Base-by-base conservation (phyloP, 192 early-diverging fungal species). In the Martensiomyces pterosporus region DNA sequence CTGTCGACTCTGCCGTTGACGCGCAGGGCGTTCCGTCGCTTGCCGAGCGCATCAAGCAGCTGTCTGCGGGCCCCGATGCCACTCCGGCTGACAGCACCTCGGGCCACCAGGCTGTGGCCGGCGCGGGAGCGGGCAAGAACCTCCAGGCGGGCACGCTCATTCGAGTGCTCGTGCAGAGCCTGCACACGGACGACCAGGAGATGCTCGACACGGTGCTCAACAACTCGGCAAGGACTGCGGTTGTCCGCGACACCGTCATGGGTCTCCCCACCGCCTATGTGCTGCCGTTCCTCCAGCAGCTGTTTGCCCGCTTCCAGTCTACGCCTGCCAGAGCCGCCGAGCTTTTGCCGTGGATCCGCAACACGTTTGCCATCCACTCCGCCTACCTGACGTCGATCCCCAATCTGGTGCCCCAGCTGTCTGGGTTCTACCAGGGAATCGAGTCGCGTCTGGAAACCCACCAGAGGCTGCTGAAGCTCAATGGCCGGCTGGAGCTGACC, bases 211-310 rank as follows among this genome's bases (percentile, higher is more conserved):
- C 59, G 0, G 71, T 75, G 4, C 37, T 75, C 53, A 35, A 35
- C 37, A 75, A 67, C 55, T 46, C 58, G 1, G 18, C 64, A 5
- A 45, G 71, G 2, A 13, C 64, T 14, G 55, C 44, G 9, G 41
- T 75, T 1, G 64, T 75, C 13, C 59, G 64, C n/a, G 71, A 67
- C 59, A 75, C 71, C 0, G 45, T 67, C 1, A 42, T 67, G 13
- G 40, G 35, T 0, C 47, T 67, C 41, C 71, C 71, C 12, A 37
- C 55, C 0, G 55, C 60, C 19, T 75, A 75, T 32, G 60, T 67
- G 24, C 24, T 67, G 15, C 51, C 64, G 1, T 52, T 75, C 15
- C 9, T 75, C 34, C 71, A 75, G 64, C 71, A 75, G 51, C 55
- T 75, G 29, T 59, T 75, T 47, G 43, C 50, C 27, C 54, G 71